Evolutionary conservation across 495 filamentous ascomycete genomes (phyloP).

Genomic region (Penicillium steckii): DNA sequence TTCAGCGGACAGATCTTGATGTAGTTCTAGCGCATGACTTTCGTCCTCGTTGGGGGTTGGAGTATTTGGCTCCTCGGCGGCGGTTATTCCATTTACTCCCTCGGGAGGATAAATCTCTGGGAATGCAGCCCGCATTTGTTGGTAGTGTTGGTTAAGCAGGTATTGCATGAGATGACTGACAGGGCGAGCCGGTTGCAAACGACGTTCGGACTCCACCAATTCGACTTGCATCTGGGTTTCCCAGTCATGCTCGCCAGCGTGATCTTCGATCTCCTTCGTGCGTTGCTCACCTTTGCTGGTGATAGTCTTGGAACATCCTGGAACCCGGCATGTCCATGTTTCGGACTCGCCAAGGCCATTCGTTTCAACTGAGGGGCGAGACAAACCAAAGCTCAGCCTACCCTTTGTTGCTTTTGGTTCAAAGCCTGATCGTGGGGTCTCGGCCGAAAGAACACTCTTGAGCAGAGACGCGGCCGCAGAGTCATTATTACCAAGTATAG

Average conservation of each 20-base stretch:
- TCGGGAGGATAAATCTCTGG: conserved; percentile 19
- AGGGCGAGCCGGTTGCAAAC: conserved; percentile 36
- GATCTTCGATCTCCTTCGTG: conserved; percentile 59
- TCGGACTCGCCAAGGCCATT: conserved; percentile 52
- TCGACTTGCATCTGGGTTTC: conserved; percentile 59
- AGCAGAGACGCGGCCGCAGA: conserved; percentile 30
- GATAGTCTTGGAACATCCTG: conserved; percentile 64
- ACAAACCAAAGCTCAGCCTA: conserved; percentile 37
- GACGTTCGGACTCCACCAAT: conserved; percentile 50
- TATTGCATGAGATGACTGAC: conserved; percentile 42
- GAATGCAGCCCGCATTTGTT: conserved; percentile 27
- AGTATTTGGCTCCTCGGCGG: neutral
- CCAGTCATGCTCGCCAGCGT: conserved; percentile 65
- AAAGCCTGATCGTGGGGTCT: conserved; percentile 10
- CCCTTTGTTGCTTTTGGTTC: conserved; percentile 19
- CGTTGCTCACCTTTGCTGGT: conserved; percentile 55
- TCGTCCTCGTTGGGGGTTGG: neutral
- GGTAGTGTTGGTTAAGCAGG: conserved; percentile 21
- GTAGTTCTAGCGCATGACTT: neutral
- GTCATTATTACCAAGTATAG: conserved; percentile 31
- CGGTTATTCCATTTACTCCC: neutral
- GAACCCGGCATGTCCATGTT: conserved; percentile 68
- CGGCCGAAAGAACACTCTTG: conserved; percentile 34
- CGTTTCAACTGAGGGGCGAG: conserved; percentile 12
- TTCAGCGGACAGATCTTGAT: neutral